Evolutionary conservation across 2,329 filamentous ascomycete species (phyloP), one percentile per base, ranked within the genome.

Genomic region (Calonectria hawksworthii): DNA sequence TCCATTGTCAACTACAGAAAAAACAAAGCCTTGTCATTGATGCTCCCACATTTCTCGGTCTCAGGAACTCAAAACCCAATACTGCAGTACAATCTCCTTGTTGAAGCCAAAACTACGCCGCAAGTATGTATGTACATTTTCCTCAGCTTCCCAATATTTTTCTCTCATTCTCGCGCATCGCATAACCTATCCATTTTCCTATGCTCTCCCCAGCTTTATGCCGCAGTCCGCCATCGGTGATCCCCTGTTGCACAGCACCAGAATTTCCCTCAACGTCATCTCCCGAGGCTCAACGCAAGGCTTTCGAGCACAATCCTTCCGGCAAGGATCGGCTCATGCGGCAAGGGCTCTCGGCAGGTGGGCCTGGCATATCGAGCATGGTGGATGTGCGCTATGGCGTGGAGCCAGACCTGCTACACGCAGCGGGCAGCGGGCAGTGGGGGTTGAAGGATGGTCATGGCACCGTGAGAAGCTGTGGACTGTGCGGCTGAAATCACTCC

Each of bases 321-420:
- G 23, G n/a, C 21, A 47, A 13, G 44, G 21, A 23, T 10, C 44
- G 44, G 44, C 2, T 23, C 44, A 47, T 21, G 41, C 21, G 56
- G 56, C 13, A 41, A 41, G 86, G 86, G 0, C 80, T 87, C 32
- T 87, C 8, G 8, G 86, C 85, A 66, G 77, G n/a, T 82, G 79
- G 81, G 83, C 85, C 9, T 79, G 86, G 8, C 86, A 87, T 73
- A 78, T 86, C 78, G 86, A 87, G 73, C 87, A 87, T 72, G 82
- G 83, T 34, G 86, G 85, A 13, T 87, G 84, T 67, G 77, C 81
- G 11, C 75, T 85, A 18, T 85, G 84, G 84, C 77, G 83, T 21
- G 76, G 82, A 47, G 41, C 21, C 21, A 16, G 41, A 11, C 18
- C 41, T 47, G 41, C 41, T n/a, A n/a, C n/a, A 44, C 30, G 30